These are phyloP conservation scores for Tolypocladium tundrense DNA, from an alignment of 2,329 filamentous ascomycete genomes.

Conservation along the genomic window DNA sequence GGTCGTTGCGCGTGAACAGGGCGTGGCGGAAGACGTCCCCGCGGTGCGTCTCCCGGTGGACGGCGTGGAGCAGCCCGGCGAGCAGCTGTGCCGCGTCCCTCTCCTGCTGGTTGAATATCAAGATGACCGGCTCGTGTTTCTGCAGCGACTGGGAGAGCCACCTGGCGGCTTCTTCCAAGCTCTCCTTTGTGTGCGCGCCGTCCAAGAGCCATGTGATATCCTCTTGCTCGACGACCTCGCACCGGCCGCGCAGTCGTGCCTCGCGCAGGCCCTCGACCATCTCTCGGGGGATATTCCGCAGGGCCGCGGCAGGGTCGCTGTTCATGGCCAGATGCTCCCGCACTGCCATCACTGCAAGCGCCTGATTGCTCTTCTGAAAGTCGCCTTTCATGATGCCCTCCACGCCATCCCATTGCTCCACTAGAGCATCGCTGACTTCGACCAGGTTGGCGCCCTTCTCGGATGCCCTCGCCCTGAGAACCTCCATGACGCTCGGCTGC, in stretches of 20 bases:
- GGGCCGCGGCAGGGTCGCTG: conserved; percentile 8
- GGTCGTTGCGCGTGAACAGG: conserved; percentile 70
- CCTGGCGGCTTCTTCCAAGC: conserved; percentile 60
- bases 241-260: conserved; percentile 65
- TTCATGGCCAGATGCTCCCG: conserved; percentile 40
- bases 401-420: conserved; percentile 31
- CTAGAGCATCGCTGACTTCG: conserved; percentile 27
- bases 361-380: conserved; percentile 51
- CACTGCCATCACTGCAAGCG: conserved; percentile 45
- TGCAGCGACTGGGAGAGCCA: conserved; percentile 59
- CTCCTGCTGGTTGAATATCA: conserved; percentile 92
- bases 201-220: conserved; percentile 69
- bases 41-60: conserved; percentile 28
- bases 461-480: conserved; percentile 48
- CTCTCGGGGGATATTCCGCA: conserved; percentile 19
- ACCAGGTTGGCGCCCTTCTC: conserved; percentile 41
- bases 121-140: conserved; percentile 27
- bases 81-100: conserved; percentile 63
- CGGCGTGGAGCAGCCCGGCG: conserved; percentile 47
- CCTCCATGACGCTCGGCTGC: conserved; percentile 29
- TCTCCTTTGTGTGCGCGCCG: conserved; percentile 80
- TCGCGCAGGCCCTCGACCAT: conserved; percentile 56
- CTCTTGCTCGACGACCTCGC: conserved; percentile 51
- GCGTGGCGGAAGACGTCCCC: conserved; percentile 54
- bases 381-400: conserved; percentile 32